phyloP scores from a whole-genome alignment of 2,329 filamentous ascomycete species.

The Diplodia seriata region DNA sequence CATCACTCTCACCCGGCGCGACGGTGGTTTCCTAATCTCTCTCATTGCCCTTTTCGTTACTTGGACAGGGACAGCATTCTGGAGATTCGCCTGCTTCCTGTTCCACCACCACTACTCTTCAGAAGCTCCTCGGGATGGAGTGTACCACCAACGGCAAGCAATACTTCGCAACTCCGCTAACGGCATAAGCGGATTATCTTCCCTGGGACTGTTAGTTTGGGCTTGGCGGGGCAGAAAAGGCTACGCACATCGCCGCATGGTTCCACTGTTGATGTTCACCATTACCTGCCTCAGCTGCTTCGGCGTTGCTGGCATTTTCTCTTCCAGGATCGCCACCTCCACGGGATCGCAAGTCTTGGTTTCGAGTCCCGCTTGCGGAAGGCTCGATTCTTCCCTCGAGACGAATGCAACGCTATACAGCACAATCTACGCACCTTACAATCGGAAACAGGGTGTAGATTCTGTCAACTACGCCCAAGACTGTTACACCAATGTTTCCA shows the following conservation, averaged over 20 bases:
- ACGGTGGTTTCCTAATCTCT: slow-evolving; percentile 46
- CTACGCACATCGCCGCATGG: background rate
- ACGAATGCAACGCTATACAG: too few relatives aligned
- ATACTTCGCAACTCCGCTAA: slow-evolving; percentile 30
- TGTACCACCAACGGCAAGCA: slow-evolving; percentile 38
- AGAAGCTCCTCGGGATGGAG: slow-evolving; percentile 35
- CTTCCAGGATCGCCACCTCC: slow-evolving; percentile 28
- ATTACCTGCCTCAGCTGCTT: slow-evolving; percentile 5
- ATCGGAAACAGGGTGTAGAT: background rate
- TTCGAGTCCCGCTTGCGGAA: slow-evolving; percentile 3
- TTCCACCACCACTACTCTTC: slow-evolving; percentile 36
- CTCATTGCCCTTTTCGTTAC: slow-evolving; percentile 46
- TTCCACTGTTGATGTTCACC: slow-evolving; percentile 5
- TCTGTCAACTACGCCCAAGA: slow-evolving; percentile 16
- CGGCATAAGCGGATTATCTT: background rate
- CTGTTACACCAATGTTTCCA: slow-evolving; percentile 18
- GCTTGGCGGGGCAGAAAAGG: background rate
- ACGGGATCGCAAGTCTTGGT: slow-evolving; percentile 28
- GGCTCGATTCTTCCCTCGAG: too few relatives aligned
- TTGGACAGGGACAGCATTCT: slow-evolving; percentile 36
- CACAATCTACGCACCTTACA: background rate
- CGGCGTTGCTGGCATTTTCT: slow-evolving; percentile 31
- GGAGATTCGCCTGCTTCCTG: slow-evolving; percentile 37
- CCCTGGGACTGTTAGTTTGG: background rate
- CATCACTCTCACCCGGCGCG: slow-evolving; percentile 17